Percentiles rank a stretch among this genome's conserved stretches.
Conservation (phyloP, 495 filamentous ascomycete genomes). For the Penicillium mononematosum region DNA sequence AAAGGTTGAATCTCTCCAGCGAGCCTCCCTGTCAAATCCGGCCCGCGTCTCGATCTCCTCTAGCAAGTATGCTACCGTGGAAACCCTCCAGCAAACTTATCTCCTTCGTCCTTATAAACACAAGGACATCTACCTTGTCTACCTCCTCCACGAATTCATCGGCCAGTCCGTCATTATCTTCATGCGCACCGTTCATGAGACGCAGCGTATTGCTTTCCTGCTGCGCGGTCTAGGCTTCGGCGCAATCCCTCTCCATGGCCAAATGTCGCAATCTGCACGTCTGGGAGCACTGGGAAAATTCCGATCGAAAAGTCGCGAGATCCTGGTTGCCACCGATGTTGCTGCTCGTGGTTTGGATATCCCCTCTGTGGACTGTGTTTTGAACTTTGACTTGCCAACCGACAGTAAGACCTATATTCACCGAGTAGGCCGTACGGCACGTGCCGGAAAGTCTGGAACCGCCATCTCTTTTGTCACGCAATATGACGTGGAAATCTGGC, state of each 20-base stretch:
- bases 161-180: constrained; percentile 89
- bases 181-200: constrained; percentile 88
- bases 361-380: constrained; percentile 80
- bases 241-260: constrained; percentile 88
- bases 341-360: constrained; percentile 95
- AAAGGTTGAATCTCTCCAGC: constrained; percentile 88
- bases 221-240: constrained; percentile 76
- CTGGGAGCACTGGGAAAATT: constrained; percentile 88
- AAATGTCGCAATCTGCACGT: constrained; percentile 79
- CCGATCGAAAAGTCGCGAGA: constrained; percentile 67
- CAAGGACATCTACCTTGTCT: constrained; percentile 89
- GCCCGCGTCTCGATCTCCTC: constrained; percentile 70
- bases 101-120: constrained; percentile 82
- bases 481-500: constrained; percentile 86
- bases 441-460: constrained; percentile 83
- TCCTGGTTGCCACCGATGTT: constrained; percentile 94
- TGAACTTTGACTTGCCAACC: constrained; percentile 81
- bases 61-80: constrained; percentile 84
- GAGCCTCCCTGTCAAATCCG: constrained; percentile 80
- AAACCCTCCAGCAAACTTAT: constrained; percentile 77
- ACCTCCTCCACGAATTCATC: constrained; percentile 77
- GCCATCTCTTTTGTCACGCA: constrained; percentile 83
- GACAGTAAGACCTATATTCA: constrained; percentile 95
- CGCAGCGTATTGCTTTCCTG: constrained; percentile 77
- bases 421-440: constrained; percentile 87